These are phyloP conservation scores for Metarhizium rileyi DNA, from an alignment of 2,329 filamentous ascomycete genomes.

Conservation along the genomic window DNA sequence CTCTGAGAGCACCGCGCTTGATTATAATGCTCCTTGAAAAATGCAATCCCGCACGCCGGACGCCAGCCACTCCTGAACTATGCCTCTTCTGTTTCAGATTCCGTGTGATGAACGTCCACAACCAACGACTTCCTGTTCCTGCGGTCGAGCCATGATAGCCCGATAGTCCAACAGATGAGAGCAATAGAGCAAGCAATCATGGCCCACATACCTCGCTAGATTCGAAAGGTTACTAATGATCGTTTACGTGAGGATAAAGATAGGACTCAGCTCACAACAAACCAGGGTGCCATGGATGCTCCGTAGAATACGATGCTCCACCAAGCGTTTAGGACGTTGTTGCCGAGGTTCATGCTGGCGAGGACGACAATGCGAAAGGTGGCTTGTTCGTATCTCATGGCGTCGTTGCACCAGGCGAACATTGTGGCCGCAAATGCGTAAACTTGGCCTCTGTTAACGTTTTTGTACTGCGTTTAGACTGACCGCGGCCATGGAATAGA, in stretches of 20 bases:
- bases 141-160: slow-evolving; percentile 35
- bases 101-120: not conserved
- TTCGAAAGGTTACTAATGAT: not conserved
- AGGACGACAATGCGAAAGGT: slow-evolving; percentile 57
- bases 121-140: slow-evolving; percentile 6
- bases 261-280: slow-evolving; percentile 38
- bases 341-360: slow-evolving; percentile 61
- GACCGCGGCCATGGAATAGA: not conserved
- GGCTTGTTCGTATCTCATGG: slow-evolving; percentile 53
- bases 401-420: slow-evolving; percentile 68
- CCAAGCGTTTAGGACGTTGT: slow-evolving; percentile 61
- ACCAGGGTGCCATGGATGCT: slow-evolving; percentile 56
- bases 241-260: not conserved
- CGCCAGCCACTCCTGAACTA: not conserved
- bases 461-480: not conserved
- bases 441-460: slow-evolving; percentile 23
- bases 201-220: slow-evolving; percentile 58
- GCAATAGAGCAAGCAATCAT: slow-evolving; percentile 58
- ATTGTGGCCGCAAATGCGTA: slow-evolving; percentile 68
- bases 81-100: not conserved
- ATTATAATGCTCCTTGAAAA: no score
- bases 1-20: no score
- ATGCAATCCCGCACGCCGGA: no score
- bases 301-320: slow-evolving; percentile 65
- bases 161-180: slow-evolving; percentile 48